Conservation (phyloP, 257 asterid genomes). For the Cinchona pubescens region DNA sequence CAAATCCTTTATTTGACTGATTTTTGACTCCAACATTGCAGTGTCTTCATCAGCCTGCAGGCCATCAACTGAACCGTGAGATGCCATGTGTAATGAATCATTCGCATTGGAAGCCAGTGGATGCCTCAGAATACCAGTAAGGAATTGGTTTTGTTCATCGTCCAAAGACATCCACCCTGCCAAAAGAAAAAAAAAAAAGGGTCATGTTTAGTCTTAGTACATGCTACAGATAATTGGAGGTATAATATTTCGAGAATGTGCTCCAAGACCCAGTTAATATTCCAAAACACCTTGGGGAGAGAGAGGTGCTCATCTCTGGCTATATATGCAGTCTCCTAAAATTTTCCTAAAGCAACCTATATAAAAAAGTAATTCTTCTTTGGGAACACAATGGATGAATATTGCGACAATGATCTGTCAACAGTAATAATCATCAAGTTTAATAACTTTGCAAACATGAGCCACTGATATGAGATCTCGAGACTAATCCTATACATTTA, state of each 20-base stretch:
- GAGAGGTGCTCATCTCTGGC: neutral
- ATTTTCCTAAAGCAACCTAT: neutral
- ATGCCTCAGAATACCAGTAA: conserved; percentile 45
- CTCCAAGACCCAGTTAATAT: neutral
- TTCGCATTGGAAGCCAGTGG: conserved; percentile 35
- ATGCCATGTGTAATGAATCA: conserved; percentile 25
- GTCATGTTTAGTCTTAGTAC: neutral
- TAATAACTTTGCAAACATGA: neutral
- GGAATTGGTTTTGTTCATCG: conserved; percentile 61
- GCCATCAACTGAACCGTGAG: conserved; percentile 25
- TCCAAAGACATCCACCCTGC: conserved; percentile 92
- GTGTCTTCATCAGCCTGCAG: conserved; percentile 59
- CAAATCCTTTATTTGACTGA: conserved; percentile 90
- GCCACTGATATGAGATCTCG: neutral
- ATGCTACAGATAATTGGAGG: neutral
- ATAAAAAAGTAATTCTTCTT: neutral
- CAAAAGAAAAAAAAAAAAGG: neutral
- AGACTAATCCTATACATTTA: neutral
- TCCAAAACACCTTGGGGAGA: neutral
- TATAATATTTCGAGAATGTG: neutral
- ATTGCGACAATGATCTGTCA: neutral
- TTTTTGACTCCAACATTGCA: conserved; percentile 74
- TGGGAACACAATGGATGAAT: neutral
- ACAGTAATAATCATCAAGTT: neutral
- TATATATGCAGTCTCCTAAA: neutral